A percentile compares a stretch with the other conserved stretches of the same genome.
phyloP scores from a whole-genome alignment of 805 yeast genomes.

The Ogataea nakhonphanomensis region DNA sequence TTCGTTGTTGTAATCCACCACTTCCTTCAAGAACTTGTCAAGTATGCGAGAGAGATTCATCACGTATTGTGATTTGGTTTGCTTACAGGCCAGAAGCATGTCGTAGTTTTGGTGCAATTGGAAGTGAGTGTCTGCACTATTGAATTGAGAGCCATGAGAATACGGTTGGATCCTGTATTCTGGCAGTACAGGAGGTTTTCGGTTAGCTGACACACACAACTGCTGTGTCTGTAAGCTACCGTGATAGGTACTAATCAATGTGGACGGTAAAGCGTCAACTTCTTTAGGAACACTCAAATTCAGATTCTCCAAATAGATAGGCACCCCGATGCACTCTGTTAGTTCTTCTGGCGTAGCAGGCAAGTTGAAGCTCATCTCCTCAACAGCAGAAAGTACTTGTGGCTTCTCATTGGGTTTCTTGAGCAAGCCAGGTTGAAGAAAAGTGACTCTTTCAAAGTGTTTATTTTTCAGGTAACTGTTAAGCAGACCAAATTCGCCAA shows the following conservation, averaged over 20 bases:
- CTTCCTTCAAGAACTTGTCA: constrained; percentile 3
- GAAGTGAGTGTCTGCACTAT: background rate
- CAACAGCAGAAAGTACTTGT: background rate
- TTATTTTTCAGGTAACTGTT: background rate
- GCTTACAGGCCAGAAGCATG: background rate
- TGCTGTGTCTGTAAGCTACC: no score
- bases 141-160: background rate
- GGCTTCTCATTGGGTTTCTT: background rate
- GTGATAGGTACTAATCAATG: background rate
- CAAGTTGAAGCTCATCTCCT: background rate
- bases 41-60: constrained; percentile 1
- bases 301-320: constrained; percentile 9
- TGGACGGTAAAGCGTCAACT: constrained; percentile 6
- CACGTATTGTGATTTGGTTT: constrained; percentile 8
- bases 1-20: constrained; percentile 3
- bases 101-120: constrained; percentile 2
- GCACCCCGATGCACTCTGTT: constrained; percentile 16
- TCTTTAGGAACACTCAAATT: constrained; percentile 12
- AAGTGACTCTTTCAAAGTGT: constrained; percentile 1
- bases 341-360: constrained; percentile 24
- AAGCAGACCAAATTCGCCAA: constrained; percentile 5
- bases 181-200: background rate
- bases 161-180: constrained; percentile 5
- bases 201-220: no score
- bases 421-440: constrained; percentile 2